A percentile compares a stretch with the other conserved stretches of the same genome.
These are phyloP conservation scores for Scalesia atractyloides DNA, from an alignment of 129 eudicot genomes.

Conservation along the genomic window DNA sequence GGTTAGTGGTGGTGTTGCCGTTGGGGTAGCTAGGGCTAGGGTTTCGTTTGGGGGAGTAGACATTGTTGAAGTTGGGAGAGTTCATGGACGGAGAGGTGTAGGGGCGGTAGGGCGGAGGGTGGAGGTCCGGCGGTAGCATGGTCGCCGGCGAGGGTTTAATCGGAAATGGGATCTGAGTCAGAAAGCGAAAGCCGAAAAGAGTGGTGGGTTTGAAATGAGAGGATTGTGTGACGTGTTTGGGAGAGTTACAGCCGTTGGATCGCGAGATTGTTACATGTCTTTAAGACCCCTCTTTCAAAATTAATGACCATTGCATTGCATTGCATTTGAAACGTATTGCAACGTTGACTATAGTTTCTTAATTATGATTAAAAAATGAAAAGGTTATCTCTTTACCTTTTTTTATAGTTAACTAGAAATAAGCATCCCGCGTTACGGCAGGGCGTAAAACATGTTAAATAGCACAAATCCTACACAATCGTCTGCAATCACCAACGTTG, in stretches of 20 bases:
- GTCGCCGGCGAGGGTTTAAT: conserved; percentile 36
- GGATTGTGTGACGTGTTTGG: conserved; percentile 34
- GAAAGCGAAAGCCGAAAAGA: conserved; percentile 20
- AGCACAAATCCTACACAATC: too few relatives aligned
- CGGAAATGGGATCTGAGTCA: conserved; percentile 27
- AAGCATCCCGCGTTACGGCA: too few relatives aligned
- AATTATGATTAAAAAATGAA: too few relatives aligned
- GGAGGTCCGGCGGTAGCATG: conserved; percentile 93
- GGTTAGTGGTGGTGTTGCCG: conserved; percentile 27
- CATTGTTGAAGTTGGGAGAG: conserved; percentile 58
- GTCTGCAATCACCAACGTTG: too few relatives aligned
- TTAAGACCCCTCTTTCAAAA: neutral
- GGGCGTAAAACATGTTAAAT: too few relatives aligned
- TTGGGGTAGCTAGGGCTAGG: conserved; percentile 45
- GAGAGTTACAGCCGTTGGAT: conserved; percentile 31
- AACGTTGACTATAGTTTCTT: neutral
- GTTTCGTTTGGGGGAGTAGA: conserved; percentile 56
- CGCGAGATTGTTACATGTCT: neutral
- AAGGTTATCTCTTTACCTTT: too few relatives aligned
- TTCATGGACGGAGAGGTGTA: conserved; percentile 66
- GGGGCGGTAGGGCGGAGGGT: conserved; percentile 73
- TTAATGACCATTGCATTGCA: neutral
- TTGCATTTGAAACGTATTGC: neutral
- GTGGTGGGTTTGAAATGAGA: conserved; percentile 27
- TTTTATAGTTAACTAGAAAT: too few relatives aligned